Conservation (phyloP, 2,329 filamentous ascomycete genomes). For the Knufia fluminis region DNA sequence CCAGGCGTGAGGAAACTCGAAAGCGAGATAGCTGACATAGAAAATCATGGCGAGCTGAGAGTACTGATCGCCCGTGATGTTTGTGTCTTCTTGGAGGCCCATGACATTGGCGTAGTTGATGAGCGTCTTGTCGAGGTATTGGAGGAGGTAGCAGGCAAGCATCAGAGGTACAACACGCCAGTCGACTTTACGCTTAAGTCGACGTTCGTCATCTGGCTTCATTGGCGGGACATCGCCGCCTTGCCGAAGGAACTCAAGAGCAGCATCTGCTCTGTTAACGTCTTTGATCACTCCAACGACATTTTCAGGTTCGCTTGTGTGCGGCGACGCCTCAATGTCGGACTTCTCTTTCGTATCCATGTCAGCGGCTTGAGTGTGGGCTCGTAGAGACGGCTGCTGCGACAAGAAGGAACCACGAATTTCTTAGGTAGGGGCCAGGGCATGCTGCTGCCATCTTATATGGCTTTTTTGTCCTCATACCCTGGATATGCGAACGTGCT, state of each 20-base stretch:
- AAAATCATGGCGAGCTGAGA: conserved; percentile 49
- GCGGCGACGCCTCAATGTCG: background rate
- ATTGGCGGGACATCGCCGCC: background rate
- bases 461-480: too few species aligned
- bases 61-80: conserved; percentile 41
- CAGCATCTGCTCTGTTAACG: background rate
- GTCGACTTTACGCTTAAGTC: conserved; percentile 25
- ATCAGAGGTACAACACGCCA: conserved; percentile 27
- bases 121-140: conserved; percentile 30
- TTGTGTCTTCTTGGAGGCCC: conserved; percentile 43
- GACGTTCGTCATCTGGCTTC: background rate
- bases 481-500: too few species aligned
- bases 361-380: too few species aligned
- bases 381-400: too few species aligned
- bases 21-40: conserved; percentile 42
- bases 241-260: background rate
- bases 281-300: background rate
- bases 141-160: conserved; percentile 28
- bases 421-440: too few species aligned
- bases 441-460: too few species aligned
- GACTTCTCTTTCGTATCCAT: background rate
- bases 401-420: too few species aligned
- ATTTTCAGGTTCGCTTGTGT: background rate
- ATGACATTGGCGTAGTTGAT: conserved; percentile 53
- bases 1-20: conserved; percentile 36